These are phyloP conservation scores for Patellifolia procumbens DNA, from an alignment of 179 eudicot species.

Conservation along the genomic window DNA sequence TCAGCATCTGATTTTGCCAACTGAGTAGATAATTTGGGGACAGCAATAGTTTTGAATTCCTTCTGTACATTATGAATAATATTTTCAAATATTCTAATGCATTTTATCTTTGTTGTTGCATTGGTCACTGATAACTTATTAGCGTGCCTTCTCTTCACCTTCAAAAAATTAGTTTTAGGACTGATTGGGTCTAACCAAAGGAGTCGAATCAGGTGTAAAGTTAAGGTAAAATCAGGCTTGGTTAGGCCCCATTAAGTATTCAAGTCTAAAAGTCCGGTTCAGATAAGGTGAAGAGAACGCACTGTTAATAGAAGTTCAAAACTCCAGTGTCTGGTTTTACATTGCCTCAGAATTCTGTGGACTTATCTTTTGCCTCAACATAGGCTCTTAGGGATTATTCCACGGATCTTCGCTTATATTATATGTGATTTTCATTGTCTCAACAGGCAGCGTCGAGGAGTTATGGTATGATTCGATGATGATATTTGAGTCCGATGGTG, in stretches of 20 bases:
- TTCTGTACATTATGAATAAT: background rate
- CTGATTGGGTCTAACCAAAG: too few species aligned
- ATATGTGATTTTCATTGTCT: background rate
- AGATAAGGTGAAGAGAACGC: too few species aligned
- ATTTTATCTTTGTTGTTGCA: background rate
- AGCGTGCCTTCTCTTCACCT: too few species aligned
- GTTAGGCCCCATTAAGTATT: too few species aligned
- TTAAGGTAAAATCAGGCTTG: too few species aligned
- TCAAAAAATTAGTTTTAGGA: too few species aligned
- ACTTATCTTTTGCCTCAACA: conserved; percentile 8
- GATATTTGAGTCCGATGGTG: conserved; percentile 83
- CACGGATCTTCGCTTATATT: conserved; percentile 18
- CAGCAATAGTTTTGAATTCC: background rate
- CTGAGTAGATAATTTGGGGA: background rate
- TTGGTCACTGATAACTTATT: background rate
- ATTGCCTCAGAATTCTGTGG: background rate
- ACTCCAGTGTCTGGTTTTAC: background rate
- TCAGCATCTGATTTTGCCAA: background rate
- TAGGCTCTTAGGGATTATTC: conserved; percentile 9
- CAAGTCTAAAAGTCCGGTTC: too few species aligned
- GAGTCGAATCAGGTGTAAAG: too few species aligned
- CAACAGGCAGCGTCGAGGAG: conserved; percentile 73
- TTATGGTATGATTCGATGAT: conserved; percentile 80
- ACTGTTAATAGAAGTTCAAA: background rate
- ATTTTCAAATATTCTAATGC: too few species aligned